Conservation (phyloP, 345 rosid species). For the Reutealis trisperma region DNA sequence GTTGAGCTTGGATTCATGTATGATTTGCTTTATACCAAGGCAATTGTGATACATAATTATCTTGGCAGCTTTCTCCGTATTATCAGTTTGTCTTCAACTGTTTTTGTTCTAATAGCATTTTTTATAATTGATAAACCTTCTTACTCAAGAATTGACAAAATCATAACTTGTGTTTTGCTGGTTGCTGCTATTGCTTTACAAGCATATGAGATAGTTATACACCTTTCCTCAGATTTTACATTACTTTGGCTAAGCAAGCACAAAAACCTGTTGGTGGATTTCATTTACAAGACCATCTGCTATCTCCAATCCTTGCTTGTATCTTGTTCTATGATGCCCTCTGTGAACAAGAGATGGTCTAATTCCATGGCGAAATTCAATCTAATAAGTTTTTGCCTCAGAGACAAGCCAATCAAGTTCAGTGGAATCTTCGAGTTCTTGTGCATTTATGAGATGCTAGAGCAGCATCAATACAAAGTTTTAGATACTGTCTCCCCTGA, state of each 20-base stretch:
- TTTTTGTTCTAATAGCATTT: neutral
- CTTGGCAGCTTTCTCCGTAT: constrained; percentile 8
- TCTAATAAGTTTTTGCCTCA: constrained; percentile 16
- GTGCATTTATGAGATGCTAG: neutral
- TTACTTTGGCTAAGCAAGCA: constrained; percentile 11
- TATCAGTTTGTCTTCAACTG: constrained; percentile 5
- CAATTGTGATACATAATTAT: constrained; percentile 6
- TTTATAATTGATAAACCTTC: constrained; percentile 8
- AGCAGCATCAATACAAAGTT: neutral
- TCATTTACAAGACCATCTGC: neutral
- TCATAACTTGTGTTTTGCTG: constrained; percentile 27
- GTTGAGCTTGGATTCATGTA: constrained; percentile 25
- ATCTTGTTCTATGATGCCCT: neutral
- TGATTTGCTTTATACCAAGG: constrained; percentile 34
- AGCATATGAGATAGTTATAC: constrained; percentile 15
- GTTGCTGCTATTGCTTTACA: constrained; percentile 24
- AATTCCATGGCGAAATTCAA: constrained; percentile 23
- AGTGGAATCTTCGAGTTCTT: neutral
- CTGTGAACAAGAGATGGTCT: constrained; percentile 6
- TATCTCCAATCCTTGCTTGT: neutral
- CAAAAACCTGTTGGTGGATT: neutral
- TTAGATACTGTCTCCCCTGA: neutral
- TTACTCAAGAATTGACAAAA: constrained; percentile 11
- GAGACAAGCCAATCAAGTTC: neutral
- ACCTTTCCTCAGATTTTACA: constrained; percentile 21